Percentiles rank a stretch among this genome's conserved stretches.
phyloP scores from a whole-genome alignment of 2,329 filamentous ascomycete species.

The Rhinocladiella mackenziei region DNA sequence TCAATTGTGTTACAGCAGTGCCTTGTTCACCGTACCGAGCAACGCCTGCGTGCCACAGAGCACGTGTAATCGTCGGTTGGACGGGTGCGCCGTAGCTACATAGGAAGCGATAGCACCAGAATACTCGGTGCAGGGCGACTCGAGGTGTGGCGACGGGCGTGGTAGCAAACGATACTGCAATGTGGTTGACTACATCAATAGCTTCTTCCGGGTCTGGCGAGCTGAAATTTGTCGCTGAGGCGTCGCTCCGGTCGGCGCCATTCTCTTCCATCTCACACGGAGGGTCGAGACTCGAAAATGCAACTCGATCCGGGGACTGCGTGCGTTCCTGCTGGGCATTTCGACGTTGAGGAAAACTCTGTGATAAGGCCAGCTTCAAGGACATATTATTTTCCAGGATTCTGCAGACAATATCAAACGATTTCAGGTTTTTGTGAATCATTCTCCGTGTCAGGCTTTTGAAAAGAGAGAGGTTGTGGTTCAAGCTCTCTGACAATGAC shows the following conservation, averaged over 20 bases:
- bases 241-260: background rate
- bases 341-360: background rate
- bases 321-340: background rate
- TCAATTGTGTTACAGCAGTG: constrained; percentile 34
- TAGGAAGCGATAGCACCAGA: constrained; percentile 47
- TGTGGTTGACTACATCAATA: constrained; percentile 17
- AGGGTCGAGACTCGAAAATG: background rate
- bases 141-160: constrained; percentile 30
- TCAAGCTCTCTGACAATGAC: constrained; percentile 8
- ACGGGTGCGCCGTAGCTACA: constrained; percentile 42
- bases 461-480: constrained; percentile 6
- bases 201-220: constrained; percentile 4
- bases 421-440: constrained; percentile 32
- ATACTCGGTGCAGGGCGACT: constrained; percentile 45
- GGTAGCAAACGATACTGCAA: constrained; percentile 23
- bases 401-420: constrained; percentile 23
- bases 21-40: constrained; percentile 41
- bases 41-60: constrained; percentile 50
- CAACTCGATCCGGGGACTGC: background rate
- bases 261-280: background rate
- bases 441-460: constrained; percentile 12
- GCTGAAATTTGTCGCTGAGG: background rate
- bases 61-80: constrained; percentile 42
- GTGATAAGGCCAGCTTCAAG: constrained; percentile 9
- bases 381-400: constrained; percentile 28